Percentiles rank a stretch among this genome's conserved stretches.
Conservation (phyloP, 2,329 filamentous ascomycete genomes). For the Chaetomium olivaceum region DNA sequence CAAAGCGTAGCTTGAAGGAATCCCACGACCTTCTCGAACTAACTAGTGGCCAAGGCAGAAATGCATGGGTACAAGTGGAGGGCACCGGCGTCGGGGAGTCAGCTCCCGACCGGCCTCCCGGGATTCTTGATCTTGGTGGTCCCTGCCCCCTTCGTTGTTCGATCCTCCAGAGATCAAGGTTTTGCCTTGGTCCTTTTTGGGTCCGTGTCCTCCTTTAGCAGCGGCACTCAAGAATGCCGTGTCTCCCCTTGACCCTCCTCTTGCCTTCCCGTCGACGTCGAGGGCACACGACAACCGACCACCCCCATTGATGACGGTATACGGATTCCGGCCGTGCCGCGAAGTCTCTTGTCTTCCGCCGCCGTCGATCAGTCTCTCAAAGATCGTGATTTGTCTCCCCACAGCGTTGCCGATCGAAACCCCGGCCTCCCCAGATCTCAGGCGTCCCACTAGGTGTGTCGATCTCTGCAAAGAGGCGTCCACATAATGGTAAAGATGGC, state of each 20-base stretch:
- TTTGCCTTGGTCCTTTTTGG: not conserved
- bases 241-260: not conserved
- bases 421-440: not conserved
- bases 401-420: not conserved
- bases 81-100: not conserved
- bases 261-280: not conserved
- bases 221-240: not conserved
- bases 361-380: not conserved
- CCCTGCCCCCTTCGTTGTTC: not conserved
- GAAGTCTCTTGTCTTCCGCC: not conserved
- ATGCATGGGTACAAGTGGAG: not conserved
- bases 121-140: not conserved
- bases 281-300: not conserved
- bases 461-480: not conserved
- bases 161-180: not conserved
- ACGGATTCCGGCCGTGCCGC: not conserved
- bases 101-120: not conserved
- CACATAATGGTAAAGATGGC: slow-evolving; percentile 1
- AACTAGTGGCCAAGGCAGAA: not conserved
- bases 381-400: not conserved
- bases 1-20: not conserved
- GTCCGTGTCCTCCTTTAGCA: not conserved
- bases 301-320: not conserved
- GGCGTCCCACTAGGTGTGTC: not conserved
- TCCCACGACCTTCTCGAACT: not conserved